Base-by-base conservation (phyloP, 2,329 filamentous ascomycete genomes). In the Claviceps lovelessii region DNA sequence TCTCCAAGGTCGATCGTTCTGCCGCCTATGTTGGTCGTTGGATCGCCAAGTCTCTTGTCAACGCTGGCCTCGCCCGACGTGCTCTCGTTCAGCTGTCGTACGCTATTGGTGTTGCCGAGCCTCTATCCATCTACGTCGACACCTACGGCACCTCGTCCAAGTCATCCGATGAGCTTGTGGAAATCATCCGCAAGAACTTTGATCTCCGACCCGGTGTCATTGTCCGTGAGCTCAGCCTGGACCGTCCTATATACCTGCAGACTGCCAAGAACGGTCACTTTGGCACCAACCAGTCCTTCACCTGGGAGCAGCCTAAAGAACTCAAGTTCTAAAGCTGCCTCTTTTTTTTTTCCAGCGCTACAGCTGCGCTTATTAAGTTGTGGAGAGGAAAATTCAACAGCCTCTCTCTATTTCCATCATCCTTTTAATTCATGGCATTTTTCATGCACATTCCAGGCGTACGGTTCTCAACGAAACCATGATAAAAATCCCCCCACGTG, bases 221-320 rank as follows among this genome's bases (percentile, higher is more conserved):
- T 67, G 93, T 97, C 75, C 89, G 89, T 78, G 90, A 96, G 77
- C 86, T 98, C 62, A 86, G 93, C 76, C 82, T 98, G 62, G 86
- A 84, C 73, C 89, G 90, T 76, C 93, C 93, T 70, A 96, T 97
- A 79, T 98, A 98, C 85, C 84, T 84, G 81, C 82, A 91, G 79
- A 98, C 93, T 56, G 93, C 93, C 76, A 96, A 96, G 88, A 97
- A 97, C 78, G 93, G 93, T 66, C 93, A 98, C 83, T 98, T 98
- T 76, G 79, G 79, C 63, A 95, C 90, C 75, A 93, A 96, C 87
- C 93, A 95, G 83, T 78, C 73, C 73, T 98, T 98, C 83, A 83
- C 78, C 75, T 98, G 93, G 93, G 93, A 98, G 84, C 83, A 97
- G 83, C 91, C 93, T 69, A 96, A 95, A 88, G 67, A 79, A 64